Percentiles rank a stretch among this genome's conserved stretches.
Evolutionary conservation across 2,329 filamentous ascomycete genomes (phyloP).

Genomic region (Ramularia endophylla): DNA sequence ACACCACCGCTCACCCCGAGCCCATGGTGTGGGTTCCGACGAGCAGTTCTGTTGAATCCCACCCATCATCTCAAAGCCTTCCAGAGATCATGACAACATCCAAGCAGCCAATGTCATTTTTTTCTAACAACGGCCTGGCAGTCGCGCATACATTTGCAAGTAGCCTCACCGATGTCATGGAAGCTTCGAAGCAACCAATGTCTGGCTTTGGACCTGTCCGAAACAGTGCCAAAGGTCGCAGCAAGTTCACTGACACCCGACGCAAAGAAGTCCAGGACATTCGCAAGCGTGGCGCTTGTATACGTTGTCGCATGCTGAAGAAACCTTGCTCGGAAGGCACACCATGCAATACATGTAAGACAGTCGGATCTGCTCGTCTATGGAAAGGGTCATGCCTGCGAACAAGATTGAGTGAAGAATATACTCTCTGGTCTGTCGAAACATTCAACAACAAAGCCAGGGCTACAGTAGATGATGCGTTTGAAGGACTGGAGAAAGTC

Average conservation of each 20-base stretch:
- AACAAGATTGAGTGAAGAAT: slow-evolving; percentile 53
- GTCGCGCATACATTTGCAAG: too few species aligned
- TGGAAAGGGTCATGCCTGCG: slow-evolving; percentile 58
- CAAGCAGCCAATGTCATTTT: background rate
- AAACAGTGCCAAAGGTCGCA: slow-evolving; percentile 35
- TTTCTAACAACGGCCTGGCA: too few species aligned
- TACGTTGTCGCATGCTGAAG: slow-evolving; percentile 59
- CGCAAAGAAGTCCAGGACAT: slow-evolving; percentile 56
- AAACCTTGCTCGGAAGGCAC: slow-evolving; percentile 57
- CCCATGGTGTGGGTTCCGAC: too few species aligned
- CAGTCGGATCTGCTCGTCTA: slow-evolving; percentile 54
- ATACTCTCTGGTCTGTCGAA: slow-evolving; percentile 50
- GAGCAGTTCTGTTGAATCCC: background rate
- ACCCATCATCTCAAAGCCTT: background rate
- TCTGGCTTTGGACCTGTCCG: slow-evolving; percentile 12
- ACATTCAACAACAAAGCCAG: slow-evolving; percentile 50
- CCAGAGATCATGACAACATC: background rate
- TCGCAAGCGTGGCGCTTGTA: slow-evolving; percentile 55
- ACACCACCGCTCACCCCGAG: too few species aligned
- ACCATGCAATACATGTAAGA: slow-evolving; percentile 53
- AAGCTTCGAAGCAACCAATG: background rate
- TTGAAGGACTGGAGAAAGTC: slow-evolving; percentile 44
- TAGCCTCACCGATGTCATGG: slow-evolving; percentile 1
- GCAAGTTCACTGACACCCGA: slow-evolving; percentile 51
- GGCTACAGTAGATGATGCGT: slow-evolving; percentile 45